These are phyloP conservation scores for Saccharomycopsis capsularis DNA, from an alignment of 805 yeast species.

Conservation along the genomic window DNA sequence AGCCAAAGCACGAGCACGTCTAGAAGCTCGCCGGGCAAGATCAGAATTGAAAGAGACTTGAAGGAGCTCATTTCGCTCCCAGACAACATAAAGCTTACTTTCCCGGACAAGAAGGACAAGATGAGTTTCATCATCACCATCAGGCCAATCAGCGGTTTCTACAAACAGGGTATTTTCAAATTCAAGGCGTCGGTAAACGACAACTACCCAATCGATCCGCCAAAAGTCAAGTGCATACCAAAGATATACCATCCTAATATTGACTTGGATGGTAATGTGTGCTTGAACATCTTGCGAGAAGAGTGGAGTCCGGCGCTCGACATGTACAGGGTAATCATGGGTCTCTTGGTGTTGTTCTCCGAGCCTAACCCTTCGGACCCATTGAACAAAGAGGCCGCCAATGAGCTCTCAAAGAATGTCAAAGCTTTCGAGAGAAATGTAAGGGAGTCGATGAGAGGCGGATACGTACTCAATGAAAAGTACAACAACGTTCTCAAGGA, in stretches of 20 bases:
- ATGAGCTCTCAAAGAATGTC: conserved; percentile 40
- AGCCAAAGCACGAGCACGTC: not conserved
- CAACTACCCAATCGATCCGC: conserved; percentile 88
- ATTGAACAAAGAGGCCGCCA: conserved; percentile 84
- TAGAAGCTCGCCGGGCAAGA: conserved; percentile 50
- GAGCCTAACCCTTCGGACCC: conserved; percentile 95
- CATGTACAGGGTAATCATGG: conserved; percentile 73
- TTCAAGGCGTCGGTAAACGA: conserved; percentile 62
- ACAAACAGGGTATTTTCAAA: conserved; percentile 57
- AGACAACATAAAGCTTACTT: conserved; percentile 44
- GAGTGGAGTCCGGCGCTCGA: conserved; percentile 95
- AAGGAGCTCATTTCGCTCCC: conserved; percentile 54
- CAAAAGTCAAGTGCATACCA: conserved; percentile 65
- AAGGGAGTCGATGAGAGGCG: conserved; percentile 10
- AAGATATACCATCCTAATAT: conserved; percentile 92
- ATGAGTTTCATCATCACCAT: conserved; percentile 55
- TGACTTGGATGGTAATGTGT: conserved; percentile 82
- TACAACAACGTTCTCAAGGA: conserved; percentile 6
- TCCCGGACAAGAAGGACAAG: conserved; percentile 43
- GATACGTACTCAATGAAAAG: conserved; percentile 5
- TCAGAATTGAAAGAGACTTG: conserved; percentile 69
- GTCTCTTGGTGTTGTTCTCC: conserved; percentile 74
- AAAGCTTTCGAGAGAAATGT: conserved; percentile 33
- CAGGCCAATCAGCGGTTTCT: conserved; percentile 67
- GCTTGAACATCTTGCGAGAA: conserved; percentile 84